Percentiles rank a stretch among this genome's conserved stretches.
Evolutionary conservation across 2,329 filamentous ascomycete species (phyloP).

Genomic region (Pseudogymnoascus sp.): DNA sequence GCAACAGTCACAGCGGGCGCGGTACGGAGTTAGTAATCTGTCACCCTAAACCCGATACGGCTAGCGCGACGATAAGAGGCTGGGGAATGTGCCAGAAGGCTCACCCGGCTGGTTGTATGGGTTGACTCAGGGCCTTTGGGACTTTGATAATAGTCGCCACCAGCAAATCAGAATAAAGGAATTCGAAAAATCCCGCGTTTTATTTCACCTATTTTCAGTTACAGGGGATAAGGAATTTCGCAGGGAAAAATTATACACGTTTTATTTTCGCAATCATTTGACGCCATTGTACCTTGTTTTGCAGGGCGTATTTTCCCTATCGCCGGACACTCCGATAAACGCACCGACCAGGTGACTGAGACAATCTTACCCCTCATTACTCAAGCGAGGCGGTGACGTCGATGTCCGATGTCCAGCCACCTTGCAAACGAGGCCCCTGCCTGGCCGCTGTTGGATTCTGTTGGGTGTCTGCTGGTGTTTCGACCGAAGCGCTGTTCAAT

Average conservation of each 20-base stretch:
- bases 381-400: conserved; percentile 1
- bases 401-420: background rate
- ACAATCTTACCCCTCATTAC: background rate
- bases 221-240: background rate
- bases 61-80: background rate
- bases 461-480: background rate
- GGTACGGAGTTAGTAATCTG: conserved; percentile 1
- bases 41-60: background rate
- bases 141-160: background rate
- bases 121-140: background rate
- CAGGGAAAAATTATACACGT: background rate
- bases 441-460: background rate
- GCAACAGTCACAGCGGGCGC: background rate
- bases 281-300: background rate
- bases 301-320: background rate
- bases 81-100: conserved; percentile 5
- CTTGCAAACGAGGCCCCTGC: background rate
- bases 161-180: background rate
- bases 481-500: background rate
- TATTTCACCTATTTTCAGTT: background rate
- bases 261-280: background rate
- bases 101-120: background rate
- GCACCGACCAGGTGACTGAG: background rate
- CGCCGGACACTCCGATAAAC: background rate
- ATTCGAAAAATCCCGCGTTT: background rate